These are phyloP conservation scores for Jatropha curcas DNA, from an alignment of 345 rosid species.

Conservation along the genomic window DNA sequence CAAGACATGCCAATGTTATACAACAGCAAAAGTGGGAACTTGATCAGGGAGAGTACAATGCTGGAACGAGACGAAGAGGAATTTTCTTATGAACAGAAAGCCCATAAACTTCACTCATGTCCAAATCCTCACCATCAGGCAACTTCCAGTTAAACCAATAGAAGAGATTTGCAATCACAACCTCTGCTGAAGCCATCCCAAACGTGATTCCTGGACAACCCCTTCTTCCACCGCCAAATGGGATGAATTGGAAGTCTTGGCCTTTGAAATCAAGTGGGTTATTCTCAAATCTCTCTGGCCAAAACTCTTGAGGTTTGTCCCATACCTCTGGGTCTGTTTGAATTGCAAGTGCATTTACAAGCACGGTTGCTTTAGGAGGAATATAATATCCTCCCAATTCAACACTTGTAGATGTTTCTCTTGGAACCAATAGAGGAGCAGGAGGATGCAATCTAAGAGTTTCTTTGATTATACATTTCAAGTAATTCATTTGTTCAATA, in stretches of 20 bases:
- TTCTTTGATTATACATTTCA: slow-evolving; percentile 29
- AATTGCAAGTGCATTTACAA: slow-evolving; percentile 23
- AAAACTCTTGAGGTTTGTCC: slow-evolving; percentile 16
- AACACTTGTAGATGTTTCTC: slow-evolving; percentile 17
- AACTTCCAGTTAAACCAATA: slow-evolving; percentile 26
- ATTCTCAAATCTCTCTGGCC: slow-evolving; percentile 29
- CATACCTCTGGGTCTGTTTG: slow-evolving; percentile 22
- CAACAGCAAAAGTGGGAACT: neutral
- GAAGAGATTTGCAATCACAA: slow-evolving; percentile 22
- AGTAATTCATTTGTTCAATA: slow-evolving; percentile 13
- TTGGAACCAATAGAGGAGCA: slow-evolving; percentile 27
- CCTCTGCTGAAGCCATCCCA: slow-evolving; percentile 5
- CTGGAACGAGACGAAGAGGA: slow-evolving; percentile 17
- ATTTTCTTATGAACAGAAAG: slow-evolving; percentile 12
- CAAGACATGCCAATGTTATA: too few species aligned
- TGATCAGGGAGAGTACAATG: neutral
- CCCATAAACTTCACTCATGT: slow-evolving; percentile 20
- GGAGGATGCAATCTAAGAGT: slow-evolving; percentile 27
- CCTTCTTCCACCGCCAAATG: slow-evolving; percentile 31
- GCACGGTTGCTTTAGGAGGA: slow-evolving; percentile 23
- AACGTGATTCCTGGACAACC: slow-evolving; percentile 23
- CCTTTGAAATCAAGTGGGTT: slow-evolving; percentile 7
- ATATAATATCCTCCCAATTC: slow-evolving; percentile 14
- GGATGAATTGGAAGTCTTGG: slow-evolving; percentile 6
- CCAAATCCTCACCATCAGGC: slow-evolving; percentile 17